These are phyloP conservation scores for Pseudohalonectria lignicola DNA, from an alignment of 2,329 filamentous ascomycete genomes.

Conservation along the genomic window DNA sequence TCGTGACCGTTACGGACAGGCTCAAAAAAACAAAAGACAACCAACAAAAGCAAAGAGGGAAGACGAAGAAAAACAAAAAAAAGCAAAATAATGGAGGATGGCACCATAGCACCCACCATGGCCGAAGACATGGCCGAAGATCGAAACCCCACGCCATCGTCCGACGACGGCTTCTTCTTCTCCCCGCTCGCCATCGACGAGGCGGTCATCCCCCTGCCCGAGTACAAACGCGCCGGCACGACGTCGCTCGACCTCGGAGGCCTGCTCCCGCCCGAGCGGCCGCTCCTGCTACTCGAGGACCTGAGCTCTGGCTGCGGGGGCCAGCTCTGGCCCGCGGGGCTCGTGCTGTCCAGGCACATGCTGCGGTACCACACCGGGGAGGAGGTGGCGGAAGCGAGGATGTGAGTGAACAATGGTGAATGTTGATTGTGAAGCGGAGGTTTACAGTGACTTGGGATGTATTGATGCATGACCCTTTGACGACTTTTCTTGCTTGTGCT, in stretches of 20 bases:
- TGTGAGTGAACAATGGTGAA: conserved; percentile 59
- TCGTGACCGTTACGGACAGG: no score
- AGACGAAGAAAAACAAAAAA: conserved; percentile 1
- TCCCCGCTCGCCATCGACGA: conserved; percentile 37
- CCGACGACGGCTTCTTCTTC: no score
- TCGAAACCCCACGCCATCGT: no score
- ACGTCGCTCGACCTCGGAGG: conserved; percentile 57
- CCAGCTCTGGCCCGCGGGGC: conserved; percentile 87
- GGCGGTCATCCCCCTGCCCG: conserved; percentile 48
- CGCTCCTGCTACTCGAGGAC: conserved; percentile 74
- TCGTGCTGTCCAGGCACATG: conserved; percentile 80
- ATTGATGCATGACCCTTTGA: no score
- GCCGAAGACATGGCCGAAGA: conserved; percentile 35
- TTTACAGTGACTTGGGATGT: no score
- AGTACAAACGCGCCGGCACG: conserved; percentile 43
- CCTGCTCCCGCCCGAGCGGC: conserved; percentile 44
- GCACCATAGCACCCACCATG: conserved; percentile 4
- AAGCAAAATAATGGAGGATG: conserved; percentile 6
- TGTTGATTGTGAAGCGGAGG: no score
- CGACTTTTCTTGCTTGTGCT: no score
- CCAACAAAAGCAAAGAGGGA: no score
- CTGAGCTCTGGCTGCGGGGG: conserved; percentile 82
- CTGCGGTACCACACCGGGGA: conserved; percentile 59
- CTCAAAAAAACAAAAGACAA: no score
- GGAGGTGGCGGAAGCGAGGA: conserved; percentile 54